Evolutionary conservation across 768 basidiomycete genomes (phyloP), one percentile per base, ranked within the genome.

Genomic region (Phlebiopsis gigantea): DNA sequence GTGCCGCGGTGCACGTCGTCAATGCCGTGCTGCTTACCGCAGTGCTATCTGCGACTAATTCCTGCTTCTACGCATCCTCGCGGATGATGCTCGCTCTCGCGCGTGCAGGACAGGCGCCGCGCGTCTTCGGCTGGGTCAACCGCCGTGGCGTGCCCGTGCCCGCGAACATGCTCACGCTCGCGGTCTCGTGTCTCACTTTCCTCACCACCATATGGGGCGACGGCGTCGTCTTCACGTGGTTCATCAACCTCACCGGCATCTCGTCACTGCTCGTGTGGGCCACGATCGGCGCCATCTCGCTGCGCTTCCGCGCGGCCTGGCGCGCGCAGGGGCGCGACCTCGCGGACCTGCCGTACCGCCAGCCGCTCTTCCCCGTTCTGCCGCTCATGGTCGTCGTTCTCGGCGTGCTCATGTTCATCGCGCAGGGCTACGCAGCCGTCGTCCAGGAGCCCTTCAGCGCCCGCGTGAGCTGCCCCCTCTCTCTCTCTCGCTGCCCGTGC

Each of bases 181-280:
- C 71, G 0, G 72, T 80, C 56, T 72, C 78, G 0, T 77, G 68
- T 56, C 66, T 84, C 43, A 79, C 82, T 0, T 83, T 81, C 69
- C 63, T 81, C 42, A 79, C 83, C 5, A 80, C 80, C 5, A 78
- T 84, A 58, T 83, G 81, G 81, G 78, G 81, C 15, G 72, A 76
- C 46, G 79, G 79, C 12, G 64, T 79, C 55, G 79, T 78, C 42
- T 82, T 83, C 60, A 77, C 75, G 1, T 81, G 80, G 85, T 72
- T 87, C 9, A 70, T 85, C 49, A 82, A 84, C 61, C 71, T 87
- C 51, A 82, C 81, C 7, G 84, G 86, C 42, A 81, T 88, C 45
- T 84, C 81, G 1, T 81, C 83, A 1, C 71, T 88, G 48, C 76
- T 88, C 57, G 83, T 84, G 42, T 88, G 87, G 85, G 79, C 77